Base-by-base conservation (phyloP, 306 rosid genomes). In the Rubus parviflorus region DNA sequence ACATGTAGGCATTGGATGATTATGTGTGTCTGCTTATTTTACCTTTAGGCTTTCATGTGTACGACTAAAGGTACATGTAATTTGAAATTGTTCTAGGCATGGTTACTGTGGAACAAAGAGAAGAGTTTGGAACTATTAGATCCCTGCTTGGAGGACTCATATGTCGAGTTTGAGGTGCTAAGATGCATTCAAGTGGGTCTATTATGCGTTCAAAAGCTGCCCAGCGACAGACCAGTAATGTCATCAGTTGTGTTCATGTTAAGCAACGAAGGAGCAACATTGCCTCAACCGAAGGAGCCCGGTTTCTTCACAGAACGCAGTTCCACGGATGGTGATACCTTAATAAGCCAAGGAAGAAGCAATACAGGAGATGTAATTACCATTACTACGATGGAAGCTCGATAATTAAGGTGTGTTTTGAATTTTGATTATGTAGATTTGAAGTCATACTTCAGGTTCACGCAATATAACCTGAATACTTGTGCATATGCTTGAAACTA, bases 261-360 rank as follows among this genome's bases (percentile, higher is more conserved):
- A 38, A 63, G 56, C 23, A 58, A 81, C 3, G 65, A 58, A 20
- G 70, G 12, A 14, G 62, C 70, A 1, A 19, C 19, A 4, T 49
- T 75, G 54, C 75, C 80, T 40, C 65, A 22, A 15, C 80, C 80
- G 7, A 69, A 75, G 54, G 57, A 75, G 52, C 84, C 80, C 10
- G 66, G 65, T 68, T 81, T 81, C 64, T 75, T 80, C 37, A 40
- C 13, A 1, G 76, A 67, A 68, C 75, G 79, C 41, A 67, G 71
- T 38, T 48, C 42, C 20, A 9, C 13, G 8, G 51, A 41, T 25
- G 4, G n/a, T 43, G 49, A 66, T 66, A 9, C 71, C 49, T 41
- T 41, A 40, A 0, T 41, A 2, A 0, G 25, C 12, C 30, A 66
- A 41, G 51, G 15, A 17, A 41, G 51, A 19, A 66, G 49, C 46